Conservation (phyloP, 306 rosid genomes). For the Abrus precatorius region DNA sequence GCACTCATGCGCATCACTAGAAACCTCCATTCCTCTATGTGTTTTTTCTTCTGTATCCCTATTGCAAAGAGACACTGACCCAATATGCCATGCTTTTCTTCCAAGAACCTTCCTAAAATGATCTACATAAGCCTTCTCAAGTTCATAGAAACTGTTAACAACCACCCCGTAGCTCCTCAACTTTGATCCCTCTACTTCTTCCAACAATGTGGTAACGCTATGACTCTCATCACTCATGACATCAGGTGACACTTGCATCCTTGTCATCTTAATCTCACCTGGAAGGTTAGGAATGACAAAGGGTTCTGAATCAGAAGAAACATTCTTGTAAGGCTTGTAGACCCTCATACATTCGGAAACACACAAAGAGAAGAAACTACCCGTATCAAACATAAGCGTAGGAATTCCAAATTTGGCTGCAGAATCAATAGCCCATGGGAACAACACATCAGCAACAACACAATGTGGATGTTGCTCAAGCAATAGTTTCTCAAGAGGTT, state of each 20-base stretch:
- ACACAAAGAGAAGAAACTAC: slow-evolving; percentile 46
- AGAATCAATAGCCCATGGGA: slow-evolving; percentile 50
- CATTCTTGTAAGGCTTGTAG: slow-evolving; percentile 45
- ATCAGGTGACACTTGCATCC: slow-evolving; percentile 15
- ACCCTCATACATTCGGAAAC: background rate
- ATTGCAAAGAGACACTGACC: slow-evolving; percentile 48
- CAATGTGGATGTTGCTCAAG: slow-evolving; percentile 39
- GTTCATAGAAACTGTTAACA: slow-evolving; percentile 47
- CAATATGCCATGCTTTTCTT: slow-evolving; percentile 61
- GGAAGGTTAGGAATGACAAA: slow-evolving; percentile 59
- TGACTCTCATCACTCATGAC: too few relatives aligned
- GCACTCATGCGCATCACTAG: slow-evolving; percentile 36
- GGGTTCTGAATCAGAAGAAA: slow-evolving; percentile 50
- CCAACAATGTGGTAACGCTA: background rate
- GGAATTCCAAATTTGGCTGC: slow-evolving; percentile 54
- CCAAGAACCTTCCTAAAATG: background rate
- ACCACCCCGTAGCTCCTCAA: slow-evolving; percentile 53
- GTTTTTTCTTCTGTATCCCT: slow-evolving; percentile 3
- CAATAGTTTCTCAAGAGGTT: slow-evolving; percentile 45
- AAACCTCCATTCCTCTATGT: slow-evolving; percentile 26
- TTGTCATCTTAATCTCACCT: slow-evolving; percentile 48
- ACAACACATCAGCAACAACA: slow-evolving; percentile 43
- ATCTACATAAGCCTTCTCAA: slow-evolving; percentile 41
- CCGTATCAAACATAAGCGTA: slow-evolving; percentile 46
- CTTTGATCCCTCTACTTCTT: background rate